Evolutionary conservation across 2,329 filamentous ascomycete genomes (phyloP), one percentile per base, ranked within the genome.

Genomic region (Shiraia sp.): DNA sequence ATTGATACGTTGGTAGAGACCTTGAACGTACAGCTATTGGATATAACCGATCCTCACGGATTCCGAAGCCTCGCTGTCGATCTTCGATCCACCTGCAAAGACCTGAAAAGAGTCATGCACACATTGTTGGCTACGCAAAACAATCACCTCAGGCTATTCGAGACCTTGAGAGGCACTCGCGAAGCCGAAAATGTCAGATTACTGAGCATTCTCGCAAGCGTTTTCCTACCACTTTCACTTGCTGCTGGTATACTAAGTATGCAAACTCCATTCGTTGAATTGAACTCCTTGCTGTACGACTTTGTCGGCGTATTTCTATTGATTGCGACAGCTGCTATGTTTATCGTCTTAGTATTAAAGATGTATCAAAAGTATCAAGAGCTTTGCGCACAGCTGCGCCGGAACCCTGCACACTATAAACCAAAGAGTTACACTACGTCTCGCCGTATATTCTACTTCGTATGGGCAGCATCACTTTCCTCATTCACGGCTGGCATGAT

Each of bases 221-320:
- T 41, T 8, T 41, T 41, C 19, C 39, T 41, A 2, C 39, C 39
- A 10, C 39, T 41, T n/a, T 41, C 39, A 2, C 39, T 41, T n/a
- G 32, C 39, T 1, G 10, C 32, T 12, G 26, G 24, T 10, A 5
- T 44, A 13, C 35, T 39, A 10, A 39, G 31, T 19, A 44, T 44
- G 35, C 36, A 32, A 6, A 23, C 32, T 13, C 39, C 32, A 22
- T 16, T 41, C 19, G n/a, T 14, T 4, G 25, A 41, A 13, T 32
- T 41, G 3, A 9, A 36, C 3, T 12, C 23, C 3, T 3, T 34
- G 24, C 24, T 41, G 3, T 41, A 41, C 32, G 46, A 49, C 27
- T 45, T 49, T 24, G 36, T 36, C 24, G 42, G 46, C 7, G 36
- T 49, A 7, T 14, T 49, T 5, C 28, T 43, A 1, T 16, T 49